phyloP scores from a whole-genome alignment of 176 grass and related monocot genomes.

The Hordeum vulgare region MorexV3_pseudomolecules_assembly NC_058523.1:517945191-517945690 shows the following conservation, averaged over 20 bases:
- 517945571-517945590: constrained; percentile 39
- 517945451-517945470: not conserved
- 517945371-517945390: constrained; percentile 29
- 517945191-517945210: not conserved
- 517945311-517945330: not conserved
- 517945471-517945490: not conserved
- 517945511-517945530: constrained; percentile 44
- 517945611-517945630: constrained; percentile 5
- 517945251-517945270: constrained; percentile 7
- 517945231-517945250: not conserved
- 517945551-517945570: constrained; percentile 33
- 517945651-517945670: not conserved
- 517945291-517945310: not conserved
- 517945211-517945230: too few species aligned
- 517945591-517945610: constrained; percentile 33
- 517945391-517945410: not conserved
- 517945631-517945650: not conserved
- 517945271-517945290: not conserved
- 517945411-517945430: not conserved
- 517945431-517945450: constrained; percentile 17
- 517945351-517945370: constrained; percentile 21
- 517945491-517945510: constrained; percentile 41
- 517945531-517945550: constrained; percentile 73
- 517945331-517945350: too few species aligned
- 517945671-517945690: not conserved